A percentile compares a stretch with the other conserved stretches of the same genome.
These are phyloP conservation scores for Cyphellophora attinorum DNA, from an alignment of 2,329 filamentous ascomycete species.

Conservation along the genomic window DNA sequence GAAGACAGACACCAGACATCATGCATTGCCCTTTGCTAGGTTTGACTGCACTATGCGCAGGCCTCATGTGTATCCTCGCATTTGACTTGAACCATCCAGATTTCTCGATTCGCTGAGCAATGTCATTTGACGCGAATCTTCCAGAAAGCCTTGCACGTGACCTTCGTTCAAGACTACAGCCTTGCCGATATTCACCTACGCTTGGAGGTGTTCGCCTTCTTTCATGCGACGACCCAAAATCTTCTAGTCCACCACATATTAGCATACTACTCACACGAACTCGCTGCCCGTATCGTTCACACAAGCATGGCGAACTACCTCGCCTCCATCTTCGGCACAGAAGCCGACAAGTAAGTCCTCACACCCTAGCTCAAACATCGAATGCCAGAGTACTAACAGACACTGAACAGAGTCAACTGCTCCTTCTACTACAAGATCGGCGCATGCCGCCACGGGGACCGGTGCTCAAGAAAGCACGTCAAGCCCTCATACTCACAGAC, in stretches of 20 bases:
- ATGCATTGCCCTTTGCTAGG: too few relatives aligned
- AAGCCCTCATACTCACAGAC: constrained; percentile 98
- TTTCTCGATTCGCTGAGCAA: constrained; percentile 1
- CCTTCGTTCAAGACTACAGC: too few relatives aligned
- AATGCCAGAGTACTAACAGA: constrained; percentile 13
- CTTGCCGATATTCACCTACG: too few relatives aligned
- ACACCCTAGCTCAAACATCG: constrained; percentile 1
- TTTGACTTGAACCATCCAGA: too few relatives aligned
- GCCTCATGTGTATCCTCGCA: too few relatives aligned
- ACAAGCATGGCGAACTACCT: constrained; percentile 86
- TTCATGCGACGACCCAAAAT: too few relatives aligned
- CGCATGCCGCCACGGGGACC: constrained; percentile 94
- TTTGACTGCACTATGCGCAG: too few relatives aligned
- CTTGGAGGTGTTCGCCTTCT: too few relatives aligned
- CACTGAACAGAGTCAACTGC: constrained; percentile 65
- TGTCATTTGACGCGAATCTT: not conserved
- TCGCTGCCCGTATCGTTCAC: too few relatives aligned
- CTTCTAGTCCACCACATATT: too few relatives aligned
- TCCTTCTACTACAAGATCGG: constrained; percentile 99
- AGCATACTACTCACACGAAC: too few relatives aligned
- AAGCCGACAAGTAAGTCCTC: constrained; percentile 69
- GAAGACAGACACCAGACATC: too few relatives aligned
- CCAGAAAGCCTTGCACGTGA: not conserved
- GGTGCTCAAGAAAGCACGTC: constrained; percentile 96
- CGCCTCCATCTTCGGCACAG: constrained; percentile 97